Conservation (phyloP, 768 basidiomycete species). For the Solioccasus polychromus region DNA sequence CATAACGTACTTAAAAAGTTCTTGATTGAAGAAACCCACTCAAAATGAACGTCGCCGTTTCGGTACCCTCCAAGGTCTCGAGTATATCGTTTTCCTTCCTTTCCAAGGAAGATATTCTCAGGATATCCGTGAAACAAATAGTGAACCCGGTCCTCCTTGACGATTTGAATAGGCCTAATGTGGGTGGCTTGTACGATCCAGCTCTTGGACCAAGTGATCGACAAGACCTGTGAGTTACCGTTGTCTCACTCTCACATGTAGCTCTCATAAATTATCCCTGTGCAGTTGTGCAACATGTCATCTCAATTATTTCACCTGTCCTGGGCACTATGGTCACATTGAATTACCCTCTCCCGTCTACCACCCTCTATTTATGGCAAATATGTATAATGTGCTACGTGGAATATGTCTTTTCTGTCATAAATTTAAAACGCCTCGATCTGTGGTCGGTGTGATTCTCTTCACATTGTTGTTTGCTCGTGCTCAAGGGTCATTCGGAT, state of each 20-base stretch:
- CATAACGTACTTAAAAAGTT: slow-evolving; percentile 15
- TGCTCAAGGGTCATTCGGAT: slow-evolving; percentile 10
- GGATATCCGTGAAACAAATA: slow-evolving; percentile 97
- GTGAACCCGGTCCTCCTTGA: slow-evolving; percentile 91
- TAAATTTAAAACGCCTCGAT: slow-evolving; percentile 75
- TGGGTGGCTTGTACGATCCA: slow-evolving; percentile 92
- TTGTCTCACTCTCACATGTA: slow-evolving; percentile 17
- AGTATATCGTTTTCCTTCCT: slow-evolving; percentile 94
- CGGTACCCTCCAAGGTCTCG: slow-evolving; percentile 80
- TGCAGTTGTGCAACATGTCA: slow-evolving; percentile 89
- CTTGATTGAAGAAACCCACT: neutral
- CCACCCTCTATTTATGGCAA: slow-evolving; percentile 93
- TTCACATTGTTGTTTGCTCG: slow-evolving; percentile 10
- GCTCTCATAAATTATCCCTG: slow-evolving; percentile 6
- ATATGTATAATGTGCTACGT: slow-evolving; percentile 84
- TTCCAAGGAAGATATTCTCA: slow-evolving; percentile 79
- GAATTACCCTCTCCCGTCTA: slow-evolving; percentile 94
- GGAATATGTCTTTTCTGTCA: slow-evolving; percentile 94
- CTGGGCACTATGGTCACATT: slow-evolving; percentile 98
- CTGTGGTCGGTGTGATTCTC: slow-evolving; percentile 49
- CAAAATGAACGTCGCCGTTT: slow-evolving; percentile 85
- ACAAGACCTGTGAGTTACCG: slow-evolving; percentile 82
- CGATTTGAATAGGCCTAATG: slow-evolving; percentile 88
- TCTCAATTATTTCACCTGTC: slow-evolving; percentile 90
- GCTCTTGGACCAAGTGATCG: slow-evolving; percentile 87